Conservation (phyloP, 1,284 basidiomycete species). For the Rhizopogon parksii region DNA sequence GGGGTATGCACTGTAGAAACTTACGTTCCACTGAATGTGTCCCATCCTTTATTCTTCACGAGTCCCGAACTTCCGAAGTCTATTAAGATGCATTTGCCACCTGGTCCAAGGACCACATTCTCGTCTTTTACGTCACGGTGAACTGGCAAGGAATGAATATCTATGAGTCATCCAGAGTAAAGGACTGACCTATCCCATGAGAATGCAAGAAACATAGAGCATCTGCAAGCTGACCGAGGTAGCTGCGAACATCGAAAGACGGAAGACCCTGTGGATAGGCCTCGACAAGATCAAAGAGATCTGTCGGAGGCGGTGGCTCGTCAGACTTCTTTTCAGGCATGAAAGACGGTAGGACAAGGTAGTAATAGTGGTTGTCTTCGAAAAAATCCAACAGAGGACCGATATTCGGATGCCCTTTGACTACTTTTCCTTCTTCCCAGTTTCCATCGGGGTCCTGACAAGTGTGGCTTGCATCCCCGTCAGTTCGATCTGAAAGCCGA, state of each 20-base stretch:
- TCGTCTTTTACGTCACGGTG: conserved; percentile 99
- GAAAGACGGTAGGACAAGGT: conserved; percentile 74
- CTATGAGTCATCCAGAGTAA: conserved; percentile 1
- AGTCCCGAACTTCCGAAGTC: conserved; percentile 95
- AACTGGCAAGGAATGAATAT: conserved; percentile 41
- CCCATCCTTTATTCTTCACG: conserved; percentile 80
- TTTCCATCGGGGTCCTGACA: conserved; percentile 26
- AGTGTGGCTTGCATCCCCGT: background rate
- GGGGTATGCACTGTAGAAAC: conserved; percentile 27
- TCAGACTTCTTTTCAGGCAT: conserved; percentile 50
- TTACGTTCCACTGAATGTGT: conserved; percentile 92
- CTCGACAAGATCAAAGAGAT: conserved; percentile 96
- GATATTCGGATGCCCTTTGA: conserved; percentile 86
- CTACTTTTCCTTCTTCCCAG: conserved; percentile 64
- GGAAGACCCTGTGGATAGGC: conserved; percentile 81
- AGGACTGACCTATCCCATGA: conserved; percentile 71
- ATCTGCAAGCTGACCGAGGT: conserved; percentile 92
- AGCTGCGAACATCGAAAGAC: conserved; percentile 69
- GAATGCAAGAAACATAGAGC: conserved; percentile 87
- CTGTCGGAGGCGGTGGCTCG: conserved; percentile 55
- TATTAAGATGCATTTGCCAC: conserved; percentile 83
- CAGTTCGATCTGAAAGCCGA: conserved; percentile 1
- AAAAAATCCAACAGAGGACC: conserved; percentile 96
- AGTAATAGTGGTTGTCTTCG: conserved; percentile 96
- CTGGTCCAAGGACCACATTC: conserved; percentile 79